Evolutionary conservation across 2,329 filamentous ascomycete species (phyloP).

Genomic region (Colletotrichum tanaceti): DNA sequence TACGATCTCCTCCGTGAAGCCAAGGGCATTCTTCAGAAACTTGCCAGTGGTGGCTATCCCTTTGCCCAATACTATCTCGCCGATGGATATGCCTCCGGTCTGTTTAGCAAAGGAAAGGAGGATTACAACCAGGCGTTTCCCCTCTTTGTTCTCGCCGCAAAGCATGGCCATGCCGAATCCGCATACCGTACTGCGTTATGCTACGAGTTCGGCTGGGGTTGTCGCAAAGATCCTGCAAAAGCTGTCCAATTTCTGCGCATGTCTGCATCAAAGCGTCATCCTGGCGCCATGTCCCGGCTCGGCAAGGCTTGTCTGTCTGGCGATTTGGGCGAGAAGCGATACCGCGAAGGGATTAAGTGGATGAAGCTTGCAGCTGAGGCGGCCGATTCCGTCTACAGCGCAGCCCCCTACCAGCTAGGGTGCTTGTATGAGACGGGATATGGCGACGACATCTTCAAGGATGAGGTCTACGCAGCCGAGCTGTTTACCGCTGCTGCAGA

Average conservation of each 20-base stretch:
- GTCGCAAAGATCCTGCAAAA: constrained; percentile 87
- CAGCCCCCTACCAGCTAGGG: constrained; percentile 90
- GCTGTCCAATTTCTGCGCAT: constrained; percentile 93
- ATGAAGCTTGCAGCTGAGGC: constrained; percentile 91
- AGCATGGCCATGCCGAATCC: constrained; percentile 97
- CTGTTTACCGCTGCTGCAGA: constrained; percentile 95
- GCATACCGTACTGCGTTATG: constrained; percentile 93
- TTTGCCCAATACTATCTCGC: constrained; percentile 98
- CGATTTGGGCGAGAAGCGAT: constrained; percentile 87
- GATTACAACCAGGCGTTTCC: constrained; percentile 93
- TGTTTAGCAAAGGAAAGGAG: constrained; percentile 94
- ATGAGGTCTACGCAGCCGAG: constrained; percentile 90
- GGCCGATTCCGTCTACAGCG: constrained; percentile 91
- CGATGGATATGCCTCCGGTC: constrained; percentile 91
- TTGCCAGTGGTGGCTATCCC: constrained; percentile 89
- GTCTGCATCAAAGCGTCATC: constrained; percentile 92
- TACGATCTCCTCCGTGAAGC: constrained; percentile 85
- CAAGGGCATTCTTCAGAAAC: constrained; percentile 85
- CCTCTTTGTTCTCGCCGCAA: constrained; percentile 91
- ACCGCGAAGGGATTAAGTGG: constrained; percentile 95
- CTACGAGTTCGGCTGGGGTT: constrained; percentile 99
- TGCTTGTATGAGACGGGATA: constrained; percentile 92
- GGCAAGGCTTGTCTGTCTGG: constrained; percentile 90
- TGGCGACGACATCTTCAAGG: constrained; percentile 92
- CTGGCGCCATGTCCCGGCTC: constrained; percentile 92